phyloP scores from a whole-genome alignment of 2,329 filamentous ascomycete genomes.

The Diaporthe sp. region DNA sequence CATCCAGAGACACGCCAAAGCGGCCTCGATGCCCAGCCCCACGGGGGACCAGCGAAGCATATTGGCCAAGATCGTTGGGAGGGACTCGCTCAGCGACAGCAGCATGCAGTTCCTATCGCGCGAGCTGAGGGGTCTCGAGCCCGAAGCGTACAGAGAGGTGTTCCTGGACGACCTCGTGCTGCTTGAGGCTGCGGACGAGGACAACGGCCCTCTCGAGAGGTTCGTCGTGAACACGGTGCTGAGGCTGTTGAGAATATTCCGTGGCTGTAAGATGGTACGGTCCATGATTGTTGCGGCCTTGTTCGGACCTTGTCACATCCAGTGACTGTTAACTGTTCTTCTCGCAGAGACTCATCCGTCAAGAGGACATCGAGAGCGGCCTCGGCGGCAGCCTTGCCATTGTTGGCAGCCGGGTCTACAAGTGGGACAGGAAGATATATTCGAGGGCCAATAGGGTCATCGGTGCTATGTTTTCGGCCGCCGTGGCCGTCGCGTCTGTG shows the following conservation, averaged over 20 bases:
- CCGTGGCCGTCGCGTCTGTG: slow-evolving; percentile 38
- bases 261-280: slow-evolving; percentile 17
- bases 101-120: slow-evolving; percentile 20
- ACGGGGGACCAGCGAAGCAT: slow-evolving; percentile 14
- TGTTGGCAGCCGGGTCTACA: slow-evolving; percentile 28
- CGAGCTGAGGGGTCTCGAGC: slow-evolving; percentile 25
- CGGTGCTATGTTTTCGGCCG: slow-evolving; percentile 36
- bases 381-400: slow-evolving; percentile 17
- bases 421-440: slow-evolving; percentile 21
- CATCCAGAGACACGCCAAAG: slow-evolving; percentile 4
- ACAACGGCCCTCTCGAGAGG: slow-evolving; percentile 11
- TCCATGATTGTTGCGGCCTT: neutral
- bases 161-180: slow-evolving; percentile 26
- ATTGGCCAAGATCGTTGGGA: slow-evolving; percentile 22
- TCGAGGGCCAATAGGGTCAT: slow-evolving; percentile 31
- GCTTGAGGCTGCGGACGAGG: slow-evolving; percentile 21
- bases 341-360: slow-evolving; percentile 3
- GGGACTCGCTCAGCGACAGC: slow-evolving; percentile 10
- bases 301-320: neutral
- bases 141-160: slow-evolving; percentile 16
- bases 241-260: neutral
- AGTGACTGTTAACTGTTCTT: neutral
- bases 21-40: slow-evolving; percentile 14
- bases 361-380: slow-evolving; percentile 26
- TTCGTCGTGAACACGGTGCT: slow-evolving; percentile 14